Conservation (phyloP, 805 yeast species). For the Zygosaccharomyces pseudorouxii region DNA sequence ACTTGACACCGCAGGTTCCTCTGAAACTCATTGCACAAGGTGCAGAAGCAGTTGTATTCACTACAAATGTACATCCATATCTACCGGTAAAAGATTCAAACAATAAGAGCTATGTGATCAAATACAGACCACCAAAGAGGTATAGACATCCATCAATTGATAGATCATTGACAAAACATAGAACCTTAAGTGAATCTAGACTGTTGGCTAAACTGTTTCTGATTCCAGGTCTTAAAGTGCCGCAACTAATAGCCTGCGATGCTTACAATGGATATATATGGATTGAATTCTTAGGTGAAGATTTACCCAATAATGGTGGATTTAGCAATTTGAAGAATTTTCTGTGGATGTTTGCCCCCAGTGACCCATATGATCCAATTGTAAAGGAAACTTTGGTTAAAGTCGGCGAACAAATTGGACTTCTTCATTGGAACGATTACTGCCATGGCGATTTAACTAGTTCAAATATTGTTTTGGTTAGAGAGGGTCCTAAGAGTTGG, state of each 20-base stretch:
- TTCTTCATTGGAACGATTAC: conserved; percentile 68
- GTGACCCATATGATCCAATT: conserved; percentile 32
- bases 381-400: conserved; percentile 43
- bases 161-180: conserved; percentile 62
- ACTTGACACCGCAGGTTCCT: conserved; percentile 46
- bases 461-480: conserved; percentile 68
- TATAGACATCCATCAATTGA: conserved; percentile 87
- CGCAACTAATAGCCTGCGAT: conserved; percentile 72
- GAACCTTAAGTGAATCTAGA: conserved; percentile 84
- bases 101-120: conserved; percentile 51
- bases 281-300: conserved; percentile 76
- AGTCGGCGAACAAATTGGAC: conserved; percentile 67
- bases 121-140: conserved; percentile 84
- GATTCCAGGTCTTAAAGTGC: conserved; percentile 56
- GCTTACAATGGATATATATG: conserved; percentile 73
- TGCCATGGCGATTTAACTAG: conserved; percentile 94
- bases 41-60: conserved; percentile 82
- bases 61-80: conserved; percentile 64
- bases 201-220: conserved; percentile 53
- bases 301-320: conserved; percentile 44
- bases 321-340: conserved; percentile 66
- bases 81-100: conserved; percentile 33
- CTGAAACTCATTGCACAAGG: conserved; percentile 70
- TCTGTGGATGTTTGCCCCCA: conserved; percentile 51
- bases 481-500: conserved; percentile 21